Evolutionary conservation across 1,139 yeast species (phyloP), one percentile per base, ranked within the genome.

Genomic region (Scheffersomyces titani): DNA sequence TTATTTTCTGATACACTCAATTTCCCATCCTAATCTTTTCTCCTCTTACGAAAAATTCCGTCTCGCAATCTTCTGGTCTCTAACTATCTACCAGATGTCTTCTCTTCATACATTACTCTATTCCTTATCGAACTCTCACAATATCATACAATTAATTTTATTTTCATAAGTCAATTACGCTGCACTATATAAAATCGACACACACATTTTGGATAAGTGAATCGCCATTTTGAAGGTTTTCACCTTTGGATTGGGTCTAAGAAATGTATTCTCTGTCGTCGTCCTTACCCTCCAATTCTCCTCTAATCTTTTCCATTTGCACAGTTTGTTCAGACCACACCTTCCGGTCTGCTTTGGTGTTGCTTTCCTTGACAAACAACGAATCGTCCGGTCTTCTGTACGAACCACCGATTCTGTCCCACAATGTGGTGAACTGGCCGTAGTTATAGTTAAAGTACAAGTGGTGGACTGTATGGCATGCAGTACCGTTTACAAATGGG

Each of bases 381-480:
- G 91, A 90, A 68, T 83, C 86, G 70, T 94, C 98, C 5, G 99
- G 99, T 65, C 87, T 84, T 76, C 98, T 89, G 77, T 94, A 93
- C 47, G 97, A 87, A 51, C 92, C 89, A 56, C 99, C 98, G 56
- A 94, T 77, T 75, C 99, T 88, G 72, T 94, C 99, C 98, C 98
- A 94, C 63, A 94, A 80, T 6, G 99, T 94, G 54, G 98, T 93
- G 79, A 94, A 94, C 77, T 94, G 99, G 46, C 99, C 99, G 70
- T 93, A 94, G 79, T 94, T 94, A 78, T 94, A 94, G 81, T 93
- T 93, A 84, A 94, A 94, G 76, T 94, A 94, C 68, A 94, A 78
- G 71, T 94, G 99, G 75, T 94, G 99, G 53, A 94, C 87, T 4
- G 99, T 93, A 76, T 94, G 99, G 76, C 98, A 93, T 5, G 99